phyloP scores from a whole-genome alignment of 2,329 filamentous ascomycete genomes.

The Massarina eburnea region DNA sequence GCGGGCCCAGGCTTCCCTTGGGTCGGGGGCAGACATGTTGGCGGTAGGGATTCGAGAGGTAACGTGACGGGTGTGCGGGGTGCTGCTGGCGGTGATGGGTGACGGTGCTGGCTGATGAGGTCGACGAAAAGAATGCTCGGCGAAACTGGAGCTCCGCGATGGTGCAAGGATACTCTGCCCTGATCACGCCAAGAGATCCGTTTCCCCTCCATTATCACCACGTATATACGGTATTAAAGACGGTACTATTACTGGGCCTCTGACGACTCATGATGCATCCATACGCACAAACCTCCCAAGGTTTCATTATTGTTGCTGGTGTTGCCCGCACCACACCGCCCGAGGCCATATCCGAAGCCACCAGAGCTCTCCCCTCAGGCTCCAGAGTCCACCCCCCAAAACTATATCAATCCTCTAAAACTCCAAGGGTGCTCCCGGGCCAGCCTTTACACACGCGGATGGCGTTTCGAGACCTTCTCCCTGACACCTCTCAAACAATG shows the following conservation, averaged over 20 bases:
- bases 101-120: constrained; percentile 27
- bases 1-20: constrained; percentile 66
- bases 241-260: no score
- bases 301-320: no score
- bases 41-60: constrained; percentile 33
- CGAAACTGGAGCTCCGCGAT: constrained; percentile 25
- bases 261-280: no score
- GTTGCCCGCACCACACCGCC: no score
- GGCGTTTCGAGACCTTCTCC: constrained; percentile 5
- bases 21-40: constrained; percentile 51
- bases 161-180: constrained; percentile 6
- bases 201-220: no score
- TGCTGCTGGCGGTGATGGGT: constrained; percentile 29
- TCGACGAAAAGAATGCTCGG: constrained; percentile 31
- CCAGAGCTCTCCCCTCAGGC: no score
- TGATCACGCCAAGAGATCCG: constrained; percentile 19
- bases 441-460: neutral
- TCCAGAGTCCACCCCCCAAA: no score
- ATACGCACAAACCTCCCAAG: no score
- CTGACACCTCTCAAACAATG: constrained; percentile 13
- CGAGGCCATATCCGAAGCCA: no score
- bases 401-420: neutral
- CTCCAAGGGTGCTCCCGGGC: neutral
- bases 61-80: constrained; percentile 24
- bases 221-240: no score